phyloP scores from a whole-genome alignment of 2,329 filamentous ascomycete species.

The Botrytis medusae region DNA sequence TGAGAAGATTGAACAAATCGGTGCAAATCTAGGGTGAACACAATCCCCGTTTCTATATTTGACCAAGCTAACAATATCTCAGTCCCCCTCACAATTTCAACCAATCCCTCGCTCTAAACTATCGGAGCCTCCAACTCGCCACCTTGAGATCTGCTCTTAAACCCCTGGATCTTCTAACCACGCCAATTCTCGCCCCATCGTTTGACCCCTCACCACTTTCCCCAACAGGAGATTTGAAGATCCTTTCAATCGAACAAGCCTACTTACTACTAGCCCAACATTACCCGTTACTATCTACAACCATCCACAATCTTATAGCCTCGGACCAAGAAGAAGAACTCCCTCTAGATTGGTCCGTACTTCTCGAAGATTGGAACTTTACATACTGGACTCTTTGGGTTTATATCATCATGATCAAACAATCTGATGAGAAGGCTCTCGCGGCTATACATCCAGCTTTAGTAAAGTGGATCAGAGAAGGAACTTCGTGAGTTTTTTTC shows the following conservation, averaged over 20 bases:
- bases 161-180: slow-evolving; percentile 16
- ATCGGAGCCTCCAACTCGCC: slow-evolving; percentile 29
- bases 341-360: slow-evolving; percentile 32
- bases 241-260: slow-evolving; percentile 32
- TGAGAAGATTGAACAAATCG: slow-evolving; percentile 22
- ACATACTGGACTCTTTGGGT: slow-evolving; percentile 36
- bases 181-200: background rate
- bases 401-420: slow-evolving; percentile 23
- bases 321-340: slow-evolving; percentile 34
- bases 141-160: slow-evolving; percentile 26
- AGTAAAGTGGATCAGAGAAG: background rate
- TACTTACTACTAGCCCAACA: slow-evolving; percentile 27
- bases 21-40: slow-evolving; percentile 23
- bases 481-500: background rate
- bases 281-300: slow-evolving; percentile 23
- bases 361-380: slow-evolving; percentile 34
- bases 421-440: slow-evolving; percentile 11
- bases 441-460: background rate
- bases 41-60: background rate
- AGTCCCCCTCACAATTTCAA: slow-evolving; percentile 31
- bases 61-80: slow-evolving; percentile 18
- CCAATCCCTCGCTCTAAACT: slow-evolving; percentile 32
- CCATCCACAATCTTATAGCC: slow-evolving; percentile 27
- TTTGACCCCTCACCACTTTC: background rate
- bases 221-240: slow-evolving; percentile 31